Base-by-base conservation (phyloP, 2,329 filamentous ascomycete genomes). In the Metarhizium robertsii region DNA sequence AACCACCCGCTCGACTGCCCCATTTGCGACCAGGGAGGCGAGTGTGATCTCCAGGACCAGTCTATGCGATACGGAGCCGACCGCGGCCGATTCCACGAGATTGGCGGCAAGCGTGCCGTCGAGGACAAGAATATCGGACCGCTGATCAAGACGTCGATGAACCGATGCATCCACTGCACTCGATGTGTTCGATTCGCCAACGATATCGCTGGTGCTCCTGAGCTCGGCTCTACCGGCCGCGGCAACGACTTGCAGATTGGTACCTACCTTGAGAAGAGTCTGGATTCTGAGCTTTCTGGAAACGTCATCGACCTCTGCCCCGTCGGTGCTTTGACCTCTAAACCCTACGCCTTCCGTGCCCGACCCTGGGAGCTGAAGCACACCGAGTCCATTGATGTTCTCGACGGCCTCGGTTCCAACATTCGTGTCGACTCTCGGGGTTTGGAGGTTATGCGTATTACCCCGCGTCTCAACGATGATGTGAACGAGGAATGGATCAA, bases 401-500 rank as follows among this genome's bases (percentile, higher is more conserved):
- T 95, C 40, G 90, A 99, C 67, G 94, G 84, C 46, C 77, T 99
- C 58, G 94, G 94, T 58, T 96, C 92, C 57, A 95, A 95, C 71
- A 95, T 99, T 65, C 86, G 94, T 48, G 86, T 97, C 48, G 94
- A 99, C 74, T 87, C 91, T 56, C 85, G 94, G 67, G 94, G 94
- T 57, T 79, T 96, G 61, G 92, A 97, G 75, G 92, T 99, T 53
- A 96, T 99, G 92, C 87, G 94, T 65, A 81, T 99, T 58, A 70
- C 96, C 16, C 94, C 94, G 57, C 84, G 94, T 65, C 80, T 99
- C 59, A 99, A 99, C 71, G 94, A 99, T 69, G 92, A 97, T 66
- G 85, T 99, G 65, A 99, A 99, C 72, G 94, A 99, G 77, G 94
- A 99, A 74, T 99, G 94, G 94, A 97, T 99, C 72, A 94, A 97